Conservation (phyloP, 371 early-diverging fungal species). For the Mucor velutinosus region DNA sequence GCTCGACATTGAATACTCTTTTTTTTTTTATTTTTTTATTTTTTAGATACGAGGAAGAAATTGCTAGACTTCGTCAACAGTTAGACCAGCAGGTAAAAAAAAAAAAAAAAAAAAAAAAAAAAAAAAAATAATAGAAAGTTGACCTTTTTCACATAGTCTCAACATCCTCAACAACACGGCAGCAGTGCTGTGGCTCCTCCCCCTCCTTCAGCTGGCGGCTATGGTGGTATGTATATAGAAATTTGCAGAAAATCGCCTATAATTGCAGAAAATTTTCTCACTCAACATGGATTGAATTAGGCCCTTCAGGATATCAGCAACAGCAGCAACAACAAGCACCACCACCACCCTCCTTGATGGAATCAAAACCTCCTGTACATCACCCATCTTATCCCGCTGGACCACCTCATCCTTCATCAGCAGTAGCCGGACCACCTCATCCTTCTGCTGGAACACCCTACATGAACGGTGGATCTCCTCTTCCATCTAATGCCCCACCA, state of each 20-base stretch:
- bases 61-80: conserved; percentile 50
- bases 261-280: background rate
- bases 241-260: background rate
- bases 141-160: background rate
- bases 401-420: conserved; percentile 21
- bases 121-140: background rate
- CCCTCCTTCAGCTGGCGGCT: conserved; percentile 13
- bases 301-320: conserved; percentile 29
- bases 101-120: background rate
- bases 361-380: conserved; percentile 32
- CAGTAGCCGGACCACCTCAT: conserved; percentile 30
- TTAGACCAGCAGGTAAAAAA: conserved; percentile 41
- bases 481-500: conserved; percentile 43
- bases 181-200: conserved; percentile 25
- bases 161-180: conserved; percentile 24
- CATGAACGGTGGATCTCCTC: conserved; percentile 44
- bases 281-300: conserved; percentile 8
- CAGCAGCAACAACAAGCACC: conserved; percentile 9
- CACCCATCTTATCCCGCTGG: conserved; percentile 27
- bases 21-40: background rate
- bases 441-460: conserved; percentile 36
- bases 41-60: conserved; percentile 56
- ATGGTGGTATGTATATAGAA: conserved; percentile 9
- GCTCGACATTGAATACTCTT: background rate
- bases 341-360: conserved; percentile 32